These are phyloP conservation scores for Amborella trichopoda DNA, from an alignment of 164 flowering plant species.

Conservation along the genomic window DNA sequence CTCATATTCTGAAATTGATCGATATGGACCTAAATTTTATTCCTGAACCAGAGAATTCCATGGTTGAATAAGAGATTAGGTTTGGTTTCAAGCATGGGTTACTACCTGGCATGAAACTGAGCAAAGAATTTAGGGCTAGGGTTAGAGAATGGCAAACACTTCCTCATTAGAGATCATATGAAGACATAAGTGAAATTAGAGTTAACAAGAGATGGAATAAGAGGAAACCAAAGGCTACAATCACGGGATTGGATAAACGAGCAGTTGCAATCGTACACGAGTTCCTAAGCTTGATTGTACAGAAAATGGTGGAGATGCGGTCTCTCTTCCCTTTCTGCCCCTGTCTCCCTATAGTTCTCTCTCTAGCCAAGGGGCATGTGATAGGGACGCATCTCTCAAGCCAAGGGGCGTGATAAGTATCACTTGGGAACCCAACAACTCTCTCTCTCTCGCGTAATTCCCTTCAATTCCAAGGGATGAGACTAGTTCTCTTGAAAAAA, in stretches of 20 bases:
- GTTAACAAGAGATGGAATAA: too few relatives aligned
- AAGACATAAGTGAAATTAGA: too few relatives aligned
- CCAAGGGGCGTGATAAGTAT: too few relatives aligned
- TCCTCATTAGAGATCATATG: constrained; percentile 75
- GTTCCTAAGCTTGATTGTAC: constrained; percentile 73
- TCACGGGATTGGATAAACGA: constrained; percentile 55
- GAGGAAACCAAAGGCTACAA: constrained; percentile 24
- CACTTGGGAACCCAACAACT: too few relatives aligned
- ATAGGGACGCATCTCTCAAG: too few relatives aligned
- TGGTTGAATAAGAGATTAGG: constrained; percentile 40
- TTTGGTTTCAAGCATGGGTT: constrained; percentile 54
- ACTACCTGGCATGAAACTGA: constrained; percentile 87
- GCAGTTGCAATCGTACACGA: constrained; percentile 87
- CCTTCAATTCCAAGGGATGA: too few relatives aligned
- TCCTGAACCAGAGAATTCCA: constrained; percentile 15
- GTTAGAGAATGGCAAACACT: constrained; percentile 75
- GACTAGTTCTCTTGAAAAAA: too few relatives aligned
- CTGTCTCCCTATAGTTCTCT: too few relatives aligned
- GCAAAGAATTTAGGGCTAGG: constrained; percentile 51
- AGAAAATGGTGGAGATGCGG: constrained; percentile 79
- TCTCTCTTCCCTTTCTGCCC: too few relatives aligned
- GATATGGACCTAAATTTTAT: too few relatives aligned
- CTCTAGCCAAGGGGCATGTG: too few relatives aligned
- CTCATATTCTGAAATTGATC: constrained; percentile 50
- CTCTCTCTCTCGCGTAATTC: too few relatives aligned